Base-by-base conservation (phyloP, 2,329 filamentous ascomycete species). In the Fusarium newnesense region DNA sequence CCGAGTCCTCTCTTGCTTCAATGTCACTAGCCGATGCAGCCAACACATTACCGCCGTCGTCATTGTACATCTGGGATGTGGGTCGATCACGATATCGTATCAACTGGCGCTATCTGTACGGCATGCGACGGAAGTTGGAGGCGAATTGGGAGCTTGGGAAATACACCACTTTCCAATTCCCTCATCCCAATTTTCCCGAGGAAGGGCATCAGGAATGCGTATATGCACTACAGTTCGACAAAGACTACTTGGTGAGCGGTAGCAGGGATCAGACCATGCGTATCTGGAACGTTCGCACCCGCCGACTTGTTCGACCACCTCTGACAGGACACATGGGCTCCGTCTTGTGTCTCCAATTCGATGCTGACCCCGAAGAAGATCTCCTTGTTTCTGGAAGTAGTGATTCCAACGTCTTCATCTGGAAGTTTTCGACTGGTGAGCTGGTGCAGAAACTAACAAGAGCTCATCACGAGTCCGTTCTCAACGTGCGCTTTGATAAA, bases 301-400 rank as follows among this genome's bases (percentile, higher is more conserved):
- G 92, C 66, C 90, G 96, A 40, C 85, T 98, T n/a, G 85, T 92
- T 24, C 87, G 92, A 39, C 86, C 87, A n/a, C 94, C 95, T 3
- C 84, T 99, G 13, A 79, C 84, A 9, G 95, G 93, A 7, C 96
- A 99, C 80, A 84, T 83, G 16, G 95, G 94, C 19, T 98, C 96
- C 2, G 96, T 99, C 2, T 84, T 99, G 16, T 99, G 96, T 79
- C 86, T 99, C 34, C 96, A 99, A 78, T 99, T 98, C 79, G 96
- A 99, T 79, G 92, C 95, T 7, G 90, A 92, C 58, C 93, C 94
- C 0, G 90, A 93, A 19, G 94, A 98, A 79, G 96, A 98, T 77
- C 84, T 99, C 43, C 93, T 99, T n/a, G 93, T 98, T 15, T 97
- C 95, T 12, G 96, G 96, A 42, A 97, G 96, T 77, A 97, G 95